phyloP scores from a whole-genome alignment of 306 rosid genomes.

The Betula pendula region DNA sequence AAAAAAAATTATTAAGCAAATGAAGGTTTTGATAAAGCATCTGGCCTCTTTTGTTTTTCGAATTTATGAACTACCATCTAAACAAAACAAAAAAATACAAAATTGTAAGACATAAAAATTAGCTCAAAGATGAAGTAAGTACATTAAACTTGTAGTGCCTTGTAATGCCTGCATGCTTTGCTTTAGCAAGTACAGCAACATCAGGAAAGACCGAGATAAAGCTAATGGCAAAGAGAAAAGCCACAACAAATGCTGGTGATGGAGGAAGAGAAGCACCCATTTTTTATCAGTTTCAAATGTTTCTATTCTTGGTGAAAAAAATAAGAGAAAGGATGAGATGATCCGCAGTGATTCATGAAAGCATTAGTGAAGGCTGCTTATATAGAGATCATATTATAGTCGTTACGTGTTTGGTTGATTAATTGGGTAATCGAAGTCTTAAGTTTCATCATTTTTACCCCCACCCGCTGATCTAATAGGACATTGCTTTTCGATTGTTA shows the following conservation, averaged over 20 bases:
- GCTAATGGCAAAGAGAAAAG: slow-evolving; percentile 38
- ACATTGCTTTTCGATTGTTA: no score
- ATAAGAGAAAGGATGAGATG: not conserved
- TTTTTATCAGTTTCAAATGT: slow-evolving; percentile 17
- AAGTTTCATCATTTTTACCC: slow-evolving; percentile 2
- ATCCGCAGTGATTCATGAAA: not conserved
- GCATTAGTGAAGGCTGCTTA: slow-evolving; percentile 12
- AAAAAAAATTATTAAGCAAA: not conserved
- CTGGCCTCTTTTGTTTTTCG: no score
- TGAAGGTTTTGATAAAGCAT: no score
- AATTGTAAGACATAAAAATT: no score
- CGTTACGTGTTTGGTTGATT: slow-evolving; percentile 23
- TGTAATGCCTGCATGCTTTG: slow-evolving; percentile 43
- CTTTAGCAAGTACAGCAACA: slow-evolving; percentile 39
- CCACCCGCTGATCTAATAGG: not conserved
- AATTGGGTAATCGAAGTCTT: slow-evolving; percentile 15
- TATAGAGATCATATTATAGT: slow-evolving; percentile 3
- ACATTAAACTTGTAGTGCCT: slow-evolving; percentile 66
- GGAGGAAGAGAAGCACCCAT: slow-evolving; percentile 39
- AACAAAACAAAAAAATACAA: no score
- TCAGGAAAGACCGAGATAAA: slow-evolving; percentile 32
- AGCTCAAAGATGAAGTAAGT: slow-evolving; percentile 9
- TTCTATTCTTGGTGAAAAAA: not conserved
- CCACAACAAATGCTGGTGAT: slow-evolving; percentile 17
- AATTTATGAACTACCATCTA: no score